phyloP scores from a whole-genome alignment of 2,329 filamentous ascomycete species.

The Stenocarpella maydis region DNA sequence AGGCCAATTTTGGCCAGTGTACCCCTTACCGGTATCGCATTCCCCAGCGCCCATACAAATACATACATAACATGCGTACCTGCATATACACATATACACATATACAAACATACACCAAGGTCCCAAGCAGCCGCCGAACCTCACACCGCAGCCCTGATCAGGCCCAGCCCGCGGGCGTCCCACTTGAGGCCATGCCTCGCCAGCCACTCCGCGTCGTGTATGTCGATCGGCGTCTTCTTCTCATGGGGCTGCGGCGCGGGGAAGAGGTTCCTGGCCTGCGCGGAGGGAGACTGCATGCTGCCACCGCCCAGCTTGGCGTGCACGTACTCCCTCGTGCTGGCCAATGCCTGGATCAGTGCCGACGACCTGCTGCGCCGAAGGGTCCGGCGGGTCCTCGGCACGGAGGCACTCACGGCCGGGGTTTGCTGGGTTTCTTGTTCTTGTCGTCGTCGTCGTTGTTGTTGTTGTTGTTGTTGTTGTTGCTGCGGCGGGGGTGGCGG shows the following conservation, averaged over 20 bases:
- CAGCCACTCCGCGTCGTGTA: constrained; percentile 31
- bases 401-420: neutral
- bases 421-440: neutral
- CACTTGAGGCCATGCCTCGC: constrained; percentile 30
- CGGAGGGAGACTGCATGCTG: constrained; percentile 18
- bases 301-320: neutral
- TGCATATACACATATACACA: neutral
- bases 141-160: constrained; percentile 23
- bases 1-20: neutral
- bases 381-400: neutral
- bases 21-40: neutral
- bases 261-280: constrained; percentile 22
- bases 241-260: constrained; percentile 4
- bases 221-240: constrained; percentile 15
- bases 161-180: constrained; percentile 23
- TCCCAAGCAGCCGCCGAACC: neutral
- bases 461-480: neutral
- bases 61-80: neutral
- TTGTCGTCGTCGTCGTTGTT: neutral
- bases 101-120: neutral
- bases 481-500: neutral
- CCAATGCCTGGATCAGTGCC: constrained; percentile 7
- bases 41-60: neutral
- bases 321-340: constrained; percentile 3
- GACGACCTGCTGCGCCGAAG: constrained; percentile 11